phyloP scores from a whole-genome alignment of 768 basidiomycete species.

The Xanthoconium purpureum region DNA sequence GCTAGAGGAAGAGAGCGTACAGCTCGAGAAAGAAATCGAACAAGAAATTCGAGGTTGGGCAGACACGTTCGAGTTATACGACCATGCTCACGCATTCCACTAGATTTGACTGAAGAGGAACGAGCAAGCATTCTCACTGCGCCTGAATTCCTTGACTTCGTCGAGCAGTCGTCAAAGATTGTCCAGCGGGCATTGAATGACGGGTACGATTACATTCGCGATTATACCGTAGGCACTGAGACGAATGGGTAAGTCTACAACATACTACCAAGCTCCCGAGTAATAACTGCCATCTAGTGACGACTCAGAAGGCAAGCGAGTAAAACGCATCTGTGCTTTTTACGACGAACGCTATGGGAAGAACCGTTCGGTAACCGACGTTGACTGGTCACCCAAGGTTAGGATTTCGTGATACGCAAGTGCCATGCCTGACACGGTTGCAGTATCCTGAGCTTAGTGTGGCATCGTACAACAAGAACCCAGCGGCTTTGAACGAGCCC shows the following conservation, averaged over 20 bases:
- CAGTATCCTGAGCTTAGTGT: conserved; percentile 95
- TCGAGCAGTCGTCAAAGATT: conserved; percentile 93
- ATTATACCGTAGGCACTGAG: conserved; percentile 90
- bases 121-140: conserved; percentile 76
- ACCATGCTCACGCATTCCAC: not conserved
- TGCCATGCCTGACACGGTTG: not conserved
- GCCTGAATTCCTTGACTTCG: conserved; percentile 90
- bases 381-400: conserved; percentile 98
- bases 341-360: conserved; percentile 87
- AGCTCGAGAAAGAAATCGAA: conserved; percentile 82
- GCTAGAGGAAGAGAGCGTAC: conserved; percentile 77
- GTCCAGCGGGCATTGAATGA: conserved; percentile 94
- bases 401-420: conserved; percentile 5
- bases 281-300: conserved; percentile 51
- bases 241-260: conserved; percentile 64
- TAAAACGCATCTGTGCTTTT: conserved; percentile 94
- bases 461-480: conserved; percentile 97
- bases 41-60: conserved; percentile 76
- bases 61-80: not conserved
- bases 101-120: conserved; percentile 88
- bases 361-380: conserved; percentile 91
- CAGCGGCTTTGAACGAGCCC: conserved; percentile 88
- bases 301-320: conserved; percentile 84
- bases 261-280: not conserved
- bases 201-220: conserved; percentile 93